Percentiles rank a stretch among this genome's conserved stretches.
These are phyloP conservation scores for Aspergillus funiculosus DNA, from an alignment of 495 filamentous ascomycete genomes.

Conservation along the genomic window DNA sequence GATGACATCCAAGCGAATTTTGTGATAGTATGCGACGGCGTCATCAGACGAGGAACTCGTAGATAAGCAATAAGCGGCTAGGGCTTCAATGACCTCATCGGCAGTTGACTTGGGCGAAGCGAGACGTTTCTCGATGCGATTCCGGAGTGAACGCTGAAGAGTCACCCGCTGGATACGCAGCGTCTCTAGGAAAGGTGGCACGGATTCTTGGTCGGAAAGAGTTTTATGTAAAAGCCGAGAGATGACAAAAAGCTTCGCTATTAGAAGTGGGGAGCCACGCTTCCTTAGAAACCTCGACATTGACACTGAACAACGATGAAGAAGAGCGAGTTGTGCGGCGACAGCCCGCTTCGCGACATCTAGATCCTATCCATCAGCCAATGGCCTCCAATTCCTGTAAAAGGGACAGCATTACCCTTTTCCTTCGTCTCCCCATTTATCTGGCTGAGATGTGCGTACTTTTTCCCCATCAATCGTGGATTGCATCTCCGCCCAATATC, in stretches of 20 bases:
- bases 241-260: slow-evolving; percentile 77
- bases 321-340: slow-evolving; percentile 56
- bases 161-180: slow-evolving; percentile 56
- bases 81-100: slow-evolving; percentile 57
- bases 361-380: slow-evolving; percentile 32
- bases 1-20: slow-evolving; percentile 63
- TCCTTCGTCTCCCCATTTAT: slow-evolving; percentile 47
- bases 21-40: slow-evolving; percentile 74
- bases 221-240: slow-evolving; percentile 65
- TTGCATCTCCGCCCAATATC: slow-evolving; percentile 76
- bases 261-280: slow-evolving; percentile 55
- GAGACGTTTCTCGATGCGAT: slow-evolving; percentile 62
- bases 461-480: slow-evolving; percentile 60
- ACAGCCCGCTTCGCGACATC: slow-evolving; percentile 51
- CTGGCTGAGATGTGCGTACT: slow-evolving; percentile 54
- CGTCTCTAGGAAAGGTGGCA: slow-evolving; percentile 53
- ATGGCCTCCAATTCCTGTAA: slow-evolving; percentile 11
- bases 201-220: slow-evolving; percentile 47
- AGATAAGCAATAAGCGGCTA: slow-evolving; percentile 77
- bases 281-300: slow-evolving; percentile 53
- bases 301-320: slow-evolving; percentile 52
- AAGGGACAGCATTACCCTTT: slow-evolving; percentile 35
- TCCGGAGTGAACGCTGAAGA: slow-evolving; percentile 55
- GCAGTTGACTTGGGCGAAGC: slow-evolving; percentile 44
- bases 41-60: slow-evolving; percentile 79